Percentiles rank a stretch among this genome's conserved stretches.
Conservation (phyloP, 495 filamentous ascomycete genomes). For the Melanomma pulvis-pyrius region DNA sequence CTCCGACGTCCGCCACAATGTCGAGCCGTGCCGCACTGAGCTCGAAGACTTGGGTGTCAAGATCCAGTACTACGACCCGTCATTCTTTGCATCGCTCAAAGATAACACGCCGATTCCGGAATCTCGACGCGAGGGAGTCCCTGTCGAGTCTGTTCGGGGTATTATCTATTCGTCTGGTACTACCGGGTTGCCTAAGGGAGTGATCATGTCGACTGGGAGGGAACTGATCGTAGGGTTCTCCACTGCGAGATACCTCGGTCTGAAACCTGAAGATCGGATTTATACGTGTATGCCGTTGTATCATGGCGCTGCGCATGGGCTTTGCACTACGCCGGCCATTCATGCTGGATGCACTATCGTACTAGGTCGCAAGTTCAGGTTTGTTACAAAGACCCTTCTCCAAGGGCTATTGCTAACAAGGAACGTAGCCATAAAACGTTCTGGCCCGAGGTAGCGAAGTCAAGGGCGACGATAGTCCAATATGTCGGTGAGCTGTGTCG, state of each 20-base stretch:
- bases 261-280: constrained; percentile 30
- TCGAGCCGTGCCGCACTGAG: constrained; percentile 41
- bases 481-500: constrained; percentile 50
- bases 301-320: constrained; percentile 38
- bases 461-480: constrained; percentile 43
- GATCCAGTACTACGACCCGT: constrained; percentile 30
- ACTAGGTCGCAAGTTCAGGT: constrained; percentile 34
- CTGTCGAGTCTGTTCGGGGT: constrained; percentile 15
- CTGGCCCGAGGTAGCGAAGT: constrained; percentile 44
- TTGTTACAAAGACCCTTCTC: background rate
- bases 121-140: constrained; percentile 11
- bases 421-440: constrained; percentile 37
- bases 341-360: constrained; percentile 36
- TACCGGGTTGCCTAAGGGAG: constrained; percentile 57
- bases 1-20: constrained; percentile 37
- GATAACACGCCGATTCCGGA: constrained; percentile 22
- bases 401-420: background rate
- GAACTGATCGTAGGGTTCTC: constrained; percentile 32
- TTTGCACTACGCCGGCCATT: constrained; percentile 30
- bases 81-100: constrained; percentile 15
- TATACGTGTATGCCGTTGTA: constrained; percentile 41
- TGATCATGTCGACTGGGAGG: constrained; percentile 41
- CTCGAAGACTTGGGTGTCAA: constrained; percentile 35
- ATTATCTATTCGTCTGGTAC: constrained; percentile 50
- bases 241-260: constrained; percentile 16